Evolutionary conservation across 1,284 basidiomycete species (phyloP), one percentile per base, ranked within the genome.

Genomic region (Pseudomicrostroma phylloplanum): DNA sequence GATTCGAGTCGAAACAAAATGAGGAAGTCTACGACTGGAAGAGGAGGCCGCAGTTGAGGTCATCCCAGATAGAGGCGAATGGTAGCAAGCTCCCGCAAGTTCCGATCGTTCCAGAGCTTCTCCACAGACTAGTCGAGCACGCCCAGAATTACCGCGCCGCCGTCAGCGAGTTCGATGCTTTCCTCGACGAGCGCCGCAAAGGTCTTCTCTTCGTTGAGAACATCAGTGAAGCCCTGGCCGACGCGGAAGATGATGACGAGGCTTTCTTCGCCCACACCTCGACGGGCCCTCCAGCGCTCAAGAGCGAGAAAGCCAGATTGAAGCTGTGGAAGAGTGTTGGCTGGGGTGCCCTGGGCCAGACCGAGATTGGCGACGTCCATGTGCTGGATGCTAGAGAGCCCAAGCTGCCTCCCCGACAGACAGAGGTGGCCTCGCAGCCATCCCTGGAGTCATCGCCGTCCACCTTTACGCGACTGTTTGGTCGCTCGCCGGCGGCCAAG

Each of bases 161-260:
- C 17, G 85, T 93, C 19, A 84, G 87, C 15, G 83, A 88, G 55
- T 96, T 98, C 78, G 92, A 96, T 80, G 84, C 84, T 69, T 89
- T 87, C 71, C 84, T 98, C 1, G 80, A 86, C 1, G 92, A 97
- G 80, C 86, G 94, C 30, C 84, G 94, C 42, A 88, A 89, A 74
- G 92, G 93, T 1, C 82, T 98, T 19, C 82, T 96, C 25, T 96
- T 94, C 79, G 89, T 89, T 1, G 93, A 96, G 80, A 93, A 94
- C 75, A 81, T 96, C 39, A 90, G 88, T 19, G 94, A 96, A 73
- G 93, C 92, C 1, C 82, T 97, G n/a, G 67, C 69, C 6, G 41
- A 61, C 13, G 25, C 41, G 12, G 36, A 15, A 39, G 40, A 42
- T 42, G 41, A 43, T 13, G 36, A 25, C 17, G 26, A 61, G 11